phyloP scores from a whole-genome alignment of 164 flowering plant species.

The Magnolia officinalis region DNA sequence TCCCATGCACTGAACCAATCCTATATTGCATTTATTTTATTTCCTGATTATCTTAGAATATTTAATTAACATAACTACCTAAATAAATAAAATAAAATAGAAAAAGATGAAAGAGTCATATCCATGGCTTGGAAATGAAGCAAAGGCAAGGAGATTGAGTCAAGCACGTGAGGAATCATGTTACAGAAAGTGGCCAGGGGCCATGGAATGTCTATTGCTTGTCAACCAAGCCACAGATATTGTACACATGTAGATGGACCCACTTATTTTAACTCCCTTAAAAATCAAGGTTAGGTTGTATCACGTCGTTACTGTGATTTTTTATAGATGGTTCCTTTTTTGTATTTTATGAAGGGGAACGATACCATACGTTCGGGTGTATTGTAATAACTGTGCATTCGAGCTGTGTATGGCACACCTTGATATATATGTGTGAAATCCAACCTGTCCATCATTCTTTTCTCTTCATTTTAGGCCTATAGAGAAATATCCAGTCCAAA shows the following conservation, averaged over 20 bases:
- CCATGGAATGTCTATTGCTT: slow-evolving; percentile 12
- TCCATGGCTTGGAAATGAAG: slow-evolving; percentile 8
- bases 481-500: too few species aligned
- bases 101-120: not conserved
- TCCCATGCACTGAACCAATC: too few species aligned
- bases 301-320: not conserved
- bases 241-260: not conserved
- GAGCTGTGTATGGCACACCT: too few species aligned
- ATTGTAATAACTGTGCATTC: too few species aligned
- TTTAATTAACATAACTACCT: not conserved
- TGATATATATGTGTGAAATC: too few species aligned
- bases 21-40: not conserved
- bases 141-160: not conserved
- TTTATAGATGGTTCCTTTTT: too few species aligned
- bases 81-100: not conserved
- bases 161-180: not conserved
- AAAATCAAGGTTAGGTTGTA: not conserved
- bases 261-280: not conserved
- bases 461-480: too few species aligned
- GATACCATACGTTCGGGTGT: too few species aligned
- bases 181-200: not conserved
- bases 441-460: too few species aligned
- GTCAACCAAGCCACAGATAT: slow-evolving; percentile 10
- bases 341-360: too few species aligned
- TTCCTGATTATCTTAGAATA: not conserved